Percentiles rank a stretch among this genome's conserved stretches.
These are phyloP conservation scores for Aspergillus mulundensis DNA, from an alignment of 495 filamentous ascomycete genomes.

Conservation along the genomic window DNA sequence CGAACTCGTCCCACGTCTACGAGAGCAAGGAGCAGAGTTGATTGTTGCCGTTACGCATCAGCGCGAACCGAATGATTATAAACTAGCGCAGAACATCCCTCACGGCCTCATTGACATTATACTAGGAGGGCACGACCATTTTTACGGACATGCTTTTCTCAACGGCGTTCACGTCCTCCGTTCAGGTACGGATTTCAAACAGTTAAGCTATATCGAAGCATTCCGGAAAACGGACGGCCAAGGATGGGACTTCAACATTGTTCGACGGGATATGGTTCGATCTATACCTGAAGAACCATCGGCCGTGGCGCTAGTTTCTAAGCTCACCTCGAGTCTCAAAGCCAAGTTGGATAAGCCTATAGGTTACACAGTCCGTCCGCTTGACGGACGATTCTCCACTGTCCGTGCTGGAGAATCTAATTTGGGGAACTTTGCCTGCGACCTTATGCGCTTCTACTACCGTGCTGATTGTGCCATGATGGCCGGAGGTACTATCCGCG, in stretches of 20 bases:
- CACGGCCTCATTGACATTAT: conserved; percentile 75
- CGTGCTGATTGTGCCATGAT: conserved; percentile 75
- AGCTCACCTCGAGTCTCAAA: conserved; percentile 65
- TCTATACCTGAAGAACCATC: conserved; percentile 58
- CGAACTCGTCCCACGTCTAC: conserved; percentile 63
- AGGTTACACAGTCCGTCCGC: conserved; percentile 71
- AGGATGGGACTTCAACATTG: conserved; percentile 75
- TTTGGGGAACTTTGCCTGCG: conserved; percentile 83
- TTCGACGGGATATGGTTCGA: conserved; percentile 64
- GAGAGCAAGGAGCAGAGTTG: conserved; percentile 73
- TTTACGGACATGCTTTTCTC: conserved; percentile 69
- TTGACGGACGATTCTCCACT: conserved; percentile 83
- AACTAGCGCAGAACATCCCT: conserved; percentile 65
- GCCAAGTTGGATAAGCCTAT: conserved; percentile 76
- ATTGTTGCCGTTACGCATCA: conserved; percentile 79
- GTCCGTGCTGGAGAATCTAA: conserved; percentile 75
- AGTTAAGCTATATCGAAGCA: conserved; percentile 81
- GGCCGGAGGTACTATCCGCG: conserved; percentile 83
- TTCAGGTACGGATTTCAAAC: conserved; percentile 85
- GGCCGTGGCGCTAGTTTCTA: conserved; percentile 55
- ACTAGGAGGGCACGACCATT: conserved; percentile 87
- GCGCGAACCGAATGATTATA: conserved; percentile 80
- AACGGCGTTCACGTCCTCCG: conserved; percentile 77
- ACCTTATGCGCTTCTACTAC: conserved; percentile 84
- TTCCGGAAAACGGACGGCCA: conserved; percentile 44